Percentiles rank a stretch among this genome's conserved stretches.
Evolutionary conservation across 495 filamentous ascomycete species (phyloP).

Genomic region (Xylaria longipes): DNA sequence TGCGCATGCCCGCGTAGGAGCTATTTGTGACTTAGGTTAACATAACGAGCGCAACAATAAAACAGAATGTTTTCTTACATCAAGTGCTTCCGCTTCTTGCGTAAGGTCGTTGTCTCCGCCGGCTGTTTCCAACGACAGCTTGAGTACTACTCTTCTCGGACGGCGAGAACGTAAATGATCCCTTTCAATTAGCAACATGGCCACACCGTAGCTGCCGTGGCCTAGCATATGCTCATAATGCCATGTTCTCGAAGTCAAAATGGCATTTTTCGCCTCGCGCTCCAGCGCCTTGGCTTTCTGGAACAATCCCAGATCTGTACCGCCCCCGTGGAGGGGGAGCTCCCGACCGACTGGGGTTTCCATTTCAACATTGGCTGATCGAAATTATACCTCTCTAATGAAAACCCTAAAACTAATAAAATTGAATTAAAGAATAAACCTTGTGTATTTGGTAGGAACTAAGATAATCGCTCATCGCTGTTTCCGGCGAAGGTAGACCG

Average conservation of each 20-base stretch:
- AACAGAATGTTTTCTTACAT: background rate
- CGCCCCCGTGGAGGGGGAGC: background rate
- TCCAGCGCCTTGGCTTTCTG: background rate
- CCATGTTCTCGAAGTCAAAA: slow-evolving; percentile 16
- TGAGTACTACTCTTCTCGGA: slow-evolving; percentile 13
- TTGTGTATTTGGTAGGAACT: slow-evolving; percentile 1
- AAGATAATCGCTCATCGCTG: background rate
- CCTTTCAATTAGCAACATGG: slow-evolving; percentile 1
- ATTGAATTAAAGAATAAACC: background rate
- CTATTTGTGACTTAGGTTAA: background rate
- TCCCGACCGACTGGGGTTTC: slow-evolving; percentile 9
- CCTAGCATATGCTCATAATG: slow-evolving; percentile 5
- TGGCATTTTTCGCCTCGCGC: background rate
- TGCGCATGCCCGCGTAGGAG: slow-evolving; percentile 4
- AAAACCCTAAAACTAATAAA: background rate
- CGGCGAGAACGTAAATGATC: background rate
- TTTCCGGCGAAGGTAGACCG: slow-evolving; percentile 1
- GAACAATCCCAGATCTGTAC: background rate
- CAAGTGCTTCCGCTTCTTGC: slow-evolving; percentile 1
- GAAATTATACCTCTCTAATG: background rate
- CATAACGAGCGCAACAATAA: background rate
- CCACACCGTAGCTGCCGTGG: slow-evolving; percentile 13
- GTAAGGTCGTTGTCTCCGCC: background rate
- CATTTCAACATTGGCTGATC: background rate
- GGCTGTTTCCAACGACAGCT: background rate